phyloP scores from a whole-genome alignment of 2,329 filamentous ascomycete genomes.

The Neonectria ditissima region DNA sequence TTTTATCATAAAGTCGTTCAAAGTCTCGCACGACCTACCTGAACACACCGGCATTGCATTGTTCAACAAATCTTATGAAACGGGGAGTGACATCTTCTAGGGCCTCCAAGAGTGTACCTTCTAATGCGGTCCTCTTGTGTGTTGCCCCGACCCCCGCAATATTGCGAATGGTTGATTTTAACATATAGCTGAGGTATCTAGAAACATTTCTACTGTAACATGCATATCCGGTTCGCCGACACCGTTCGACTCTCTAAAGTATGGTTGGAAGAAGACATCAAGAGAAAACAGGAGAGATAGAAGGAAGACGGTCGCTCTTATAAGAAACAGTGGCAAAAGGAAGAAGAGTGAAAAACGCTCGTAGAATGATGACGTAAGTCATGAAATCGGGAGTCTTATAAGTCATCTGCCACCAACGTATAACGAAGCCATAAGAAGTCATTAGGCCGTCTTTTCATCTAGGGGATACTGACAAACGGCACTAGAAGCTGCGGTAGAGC shows the following conservation, averaged over 20 bases:
- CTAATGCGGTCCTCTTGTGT: neutral
- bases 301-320: neutral
- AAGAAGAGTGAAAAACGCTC: neutral
- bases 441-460: neutral
- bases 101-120: too few relatives aligned
- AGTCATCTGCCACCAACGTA: neutral
- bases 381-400: neutral
- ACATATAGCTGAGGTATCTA: conserved; percentile 23
- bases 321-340: neutral
- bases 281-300: neutral
- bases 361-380: neutral
- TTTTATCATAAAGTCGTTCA: neutral
- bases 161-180: neutral
- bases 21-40: neutral
- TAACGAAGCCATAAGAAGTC: neutral
- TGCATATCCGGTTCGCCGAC: conserved; percentile 30
- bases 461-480: conserved; percentile 5
- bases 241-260: conserved; percentile 25
- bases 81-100: neutral
- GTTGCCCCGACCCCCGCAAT: neutral
- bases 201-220: conserved; percentile 18
- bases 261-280: conserved; percentile 10
- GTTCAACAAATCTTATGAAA: neutral
- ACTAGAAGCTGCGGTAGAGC: conserved; percentile 43
- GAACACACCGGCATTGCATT: neutral